Base-by-base conservation (phyloP, 2,329 filamentous ascomycete species). In the Cercospora zeae-maydis region DNA sequence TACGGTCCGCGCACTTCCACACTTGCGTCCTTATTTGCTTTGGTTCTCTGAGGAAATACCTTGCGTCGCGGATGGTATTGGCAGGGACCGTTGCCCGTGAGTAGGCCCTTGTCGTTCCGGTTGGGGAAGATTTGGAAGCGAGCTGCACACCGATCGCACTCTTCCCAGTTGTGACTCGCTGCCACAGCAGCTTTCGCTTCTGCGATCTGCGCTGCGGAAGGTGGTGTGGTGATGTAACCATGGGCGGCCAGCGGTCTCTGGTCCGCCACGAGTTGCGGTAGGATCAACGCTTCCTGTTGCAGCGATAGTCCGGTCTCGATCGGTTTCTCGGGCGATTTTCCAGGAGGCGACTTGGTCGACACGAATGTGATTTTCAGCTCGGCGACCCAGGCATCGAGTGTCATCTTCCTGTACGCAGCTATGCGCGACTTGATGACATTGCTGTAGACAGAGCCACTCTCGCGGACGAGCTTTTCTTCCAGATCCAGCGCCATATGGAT, bases 71-170 rank as follows among this genome's bases (percentile, higher is more conserved):
- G 91, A 74, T 99, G 95, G 75, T 93, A 88, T 0, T 80, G 87
- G 77, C 96, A 99, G 36, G 80, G 79, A 0, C 93, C 93, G 24
- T 91, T 91, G 0, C 87, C 89, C 0, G 90, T 84, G 14, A 96
- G 83, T 1, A 89, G 88, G 51, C 96, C 95, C 69, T 88, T 84
- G 63, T 88, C 84, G 59, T 92, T 85, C 45, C 93, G 87, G 3
- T 92, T 91, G 0, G 93, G 92, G 67, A 96, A 98, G 3, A 96
- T 91, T 72, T 96, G 91, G 72, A 99, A 99, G 21, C 93, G 87
- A 34, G 87, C 86, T 45, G 83, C 83, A 76, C 95, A 99, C 19
- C 95, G 88, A 72, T 96, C 93, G 71, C 95, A 99, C 55, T 86
- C 83, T 77, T 99, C 95, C 83, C 88, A 96, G 53, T 91, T 91